phyloP scores from a whole-genome alignment of 2,329 filamentous ascomycete species.

The Talaromyces sp. region DNA sequence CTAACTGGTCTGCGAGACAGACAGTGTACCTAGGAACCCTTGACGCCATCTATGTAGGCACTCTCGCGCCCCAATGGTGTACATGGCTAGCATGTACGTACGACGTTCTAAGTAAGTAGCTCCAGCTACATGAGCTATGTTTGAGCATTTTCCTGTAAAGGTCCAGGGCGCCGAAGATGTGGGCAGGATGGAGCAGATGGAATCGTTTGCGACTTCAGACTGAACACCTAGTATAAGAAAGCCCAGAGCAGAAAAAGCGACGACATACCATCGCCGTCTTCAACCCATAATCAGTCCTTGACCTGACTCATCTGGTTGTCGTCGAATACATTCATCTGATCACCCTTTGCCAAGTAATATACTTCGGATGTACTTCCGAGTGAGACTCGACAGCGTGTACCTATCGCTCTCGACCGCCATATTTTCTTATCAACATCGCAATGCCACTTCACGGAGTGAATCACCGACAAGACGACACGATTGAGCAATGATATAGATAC shows the following conservation, averaged over 20 bases:
- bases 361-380: not conserved
- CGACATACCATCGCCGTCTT: not conserved
- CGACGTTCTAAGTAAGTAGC: not conserved
- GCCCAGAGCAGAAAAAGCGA: not conserved
- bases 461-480: not conserved
- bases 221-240: no score
- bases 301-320: not conserved
- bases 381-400: not conserved
- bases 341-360: not conserved
- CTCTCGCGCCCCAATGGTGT: not conserved
- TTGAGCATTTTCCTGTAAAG: not conserved
- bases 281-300: not conserved
- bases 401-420: not conserved
- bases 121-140: not conserved
- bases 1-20: not conserved
- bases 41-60: not conserved
- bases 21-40: not conserved
- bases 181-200: not conserved
- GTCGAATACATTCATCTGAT: not conserved
- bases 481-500: not conserved
- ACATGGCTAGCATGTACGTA: not conserved
- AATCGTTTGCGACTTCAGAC: not conserved
- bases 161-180: not conserved
- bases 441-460: not conserved
- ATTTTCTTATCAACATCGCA: not conserved